Evolutionary conservation across 352 stramenopile species (phyloP).

Genomic region (Globisporangium orthogonon): DNA sequence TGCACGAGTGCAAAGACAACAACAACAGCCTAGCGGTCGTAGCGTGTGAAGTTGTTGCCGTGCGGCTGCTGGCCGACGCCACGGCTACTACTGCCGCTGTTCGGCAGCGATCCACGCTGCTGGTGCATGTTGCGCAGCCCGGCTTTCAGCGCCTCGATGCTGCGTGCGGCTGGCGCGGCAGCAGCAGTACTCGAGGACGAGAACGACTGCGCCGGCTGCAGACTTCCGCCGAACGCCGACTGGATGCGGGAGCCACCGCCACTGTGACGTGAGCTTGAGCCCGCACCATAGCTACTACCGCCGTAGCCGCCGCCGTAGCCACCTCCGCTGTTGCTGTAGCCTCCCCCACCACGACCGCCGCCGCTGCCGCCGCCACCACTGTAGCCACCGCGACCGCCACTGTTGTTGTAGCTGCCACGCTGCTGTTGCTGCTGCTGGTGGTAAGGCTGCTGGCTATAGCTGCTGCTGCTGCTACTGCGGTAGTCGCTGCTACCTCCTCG

Average conservation of each 20-base stretch:
- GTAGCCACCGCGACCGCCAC: slow-evolving; percentile 9
- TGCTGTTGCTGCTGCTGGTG: slow-evolving; percentile 9
- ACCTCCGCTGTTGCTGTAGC: slow-evolving; percentile 11
- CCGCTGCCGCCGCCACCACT: slow-evolving; percentile 20
- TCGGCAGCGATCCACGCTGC: slow-evolving; percentile 36
- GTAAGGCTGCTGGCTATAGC: slow-evolving; percentile 18
- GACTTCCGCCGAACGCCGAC: slow-evolving; percentile 49
- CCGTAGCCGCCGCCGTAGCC: slow-evolving; percentile 22
- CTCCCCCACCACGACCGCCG: slow-evolving; percentile 17
- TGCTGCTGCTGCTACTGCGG: slow-evolving; percentile 2
- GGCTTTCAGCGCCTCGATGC: slow-evolving; percentile 71
- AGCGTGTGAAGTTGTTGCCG: not conserved
- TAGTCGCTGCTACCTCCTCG: too few species aligned
- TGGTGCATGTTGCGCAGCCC: slow-evolving; percentile 84
- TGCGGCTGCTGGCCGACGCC: slow-evolving; percentile 7
- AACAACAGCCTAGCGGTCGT: not conserved
- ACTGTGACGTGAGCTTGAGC: slow-evolving; percentile 4
- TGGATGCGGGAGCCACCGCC: slow-evolving; percentile 43
- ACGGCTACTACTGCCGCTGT: slow-evolving; percentile 11
- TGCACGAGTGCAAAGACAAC: too few species aligned
- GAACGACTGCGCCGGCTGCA: slow-evolving; percentile 47
- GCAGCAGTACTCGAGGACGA: slow-evolving; percentile 29
- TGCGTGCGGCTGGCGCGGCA: slow-evolving; percentile 26
- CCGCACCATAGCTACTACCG: slow-evolving; percentile 16
- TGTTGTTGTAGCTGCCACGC: slow-evolving; percentile 6